Evolutionary conservation across 192 early-diverging fungal genomes (phyloP), one percentile per base, ranked within the genome.

Genomic region (Mortierella hygrophila): DNA sequence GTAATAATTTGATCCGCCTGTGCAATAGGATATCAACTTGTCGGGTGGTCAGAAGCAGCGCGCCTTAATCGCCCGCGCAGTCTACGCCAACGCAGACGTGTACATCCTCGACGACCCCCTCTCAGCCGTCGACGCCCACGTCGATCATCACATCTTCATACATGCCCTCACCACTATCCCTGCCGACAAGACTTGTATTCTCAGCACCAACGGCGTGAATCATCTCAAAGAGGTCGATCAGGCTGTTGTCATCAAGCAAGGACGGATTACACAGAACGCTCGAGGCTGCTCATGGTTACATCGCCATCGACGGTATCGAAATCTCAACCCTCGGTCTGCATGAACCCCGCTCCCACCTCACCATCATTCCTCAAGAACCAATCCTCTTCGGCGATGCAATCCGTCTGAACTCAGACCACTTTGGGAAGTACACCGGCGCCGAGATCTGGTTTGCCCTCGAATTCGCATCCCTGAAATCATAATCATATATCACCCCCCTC

Each of bases 11-110:
- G 37, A 10, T 55, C 29, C 35, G 23, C 71, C 1, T 72, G 37
- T 26, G 4, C 13, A 13, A 32, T 32, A 86, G 83, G 98, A 97
- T 68, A 94, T 97, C 81, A 98, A 95, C 52, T 88, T 99, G 23
- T 96, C 95, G 29, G 98, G 98, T 68, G 98, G 98, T 20, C 98
- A 99, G 75, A 97, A 97, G 82, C 93, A 94, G 32, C 93, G 92
- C 72, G 87, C 91, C 49, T 90, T 90, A 8, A 86, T 92, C 47
- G 92, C 90, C 85, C 94, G 82, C 68, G 97, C 98, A 3, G 97
- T 98, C 32, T 99, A 99, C 84, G 91, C 96, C 18, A 88, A 94
- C 20, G 95, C 96, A 15, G 97, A 98, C 89, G 65, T 86, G n/a
- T 86, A 86, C 42, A 86, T 86, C 70, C 65, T 86, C 20, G 91